Evolutionary conservation across 2,329 filamentous ascomycete genomes (phyloP).

Genomic region (Epichloe festucae): DNA sequence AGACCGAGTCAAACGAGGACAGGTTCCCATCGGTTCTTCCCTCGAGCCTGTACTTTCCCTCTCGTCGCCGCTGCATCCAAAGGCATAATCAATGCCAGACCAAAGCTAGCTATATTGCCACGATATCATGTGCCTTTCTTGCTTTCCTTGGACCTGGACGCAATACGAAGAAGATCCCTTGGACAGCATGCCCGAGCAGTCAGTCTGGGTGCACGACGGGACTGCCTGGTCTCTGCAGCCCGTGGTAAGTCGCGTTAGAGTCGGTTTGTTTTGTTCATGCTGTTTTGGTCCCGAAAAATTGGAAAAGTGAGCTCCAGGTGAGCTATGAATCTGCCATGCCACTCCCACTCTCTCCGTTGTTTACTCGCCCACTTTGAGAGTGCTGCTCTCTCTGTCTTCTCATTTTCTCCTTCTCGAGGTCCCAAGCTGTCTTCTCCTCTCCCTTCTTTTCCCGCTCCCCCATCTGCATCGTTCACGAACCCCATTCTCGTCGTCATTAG

Average conservation of each 20-base stretch:
- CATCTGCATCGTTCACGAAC: neutral
- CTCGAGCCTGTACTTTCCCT: too few relatives aligned
- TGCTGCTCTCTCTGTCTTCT: neutral
- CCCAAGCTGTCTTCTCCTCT: neutral
- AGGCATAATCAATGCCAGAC: neutral
- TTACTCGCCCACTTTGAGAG: neutral
- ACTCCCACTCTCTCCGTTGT: neutral
- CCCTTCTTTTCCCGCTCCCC: neutral
- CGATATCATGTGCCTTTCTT: conserved; percentile 38
- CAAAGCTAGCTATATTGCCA: neutral
- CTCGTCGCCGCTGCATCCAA: neutral
- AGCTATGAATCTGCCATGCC: conserved; percentile 1
- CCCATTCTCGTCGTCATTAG: neutral
- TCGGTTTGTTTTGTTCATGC: neutral
- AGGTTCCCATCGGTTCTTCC: too few relatives aligned
- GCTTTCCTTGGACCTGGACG: conserved; percentile 37
- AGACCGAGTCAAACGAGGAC: neutral
- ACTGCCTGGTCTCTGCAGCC: conserved; percentile 23
- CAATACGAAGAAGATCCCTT: conserved; percentile 31
- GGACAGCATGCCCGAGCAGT: conserved; percentile 25
- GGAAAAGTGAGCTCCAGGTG: conserved; percentile 6
- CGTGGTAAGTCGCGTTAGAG: conserved; percentile 21
- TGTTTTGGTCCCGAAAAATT: neutral
- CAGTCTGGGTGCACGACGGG: conserved; percentile 27
- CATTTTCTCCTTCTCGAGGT: neutral